Evolutionary conservation across 495 filamentous ascomycete species (phyloP), one percentile per base, ranked within the genome.

Genomic region (Apodospora peruviana): DNA sequence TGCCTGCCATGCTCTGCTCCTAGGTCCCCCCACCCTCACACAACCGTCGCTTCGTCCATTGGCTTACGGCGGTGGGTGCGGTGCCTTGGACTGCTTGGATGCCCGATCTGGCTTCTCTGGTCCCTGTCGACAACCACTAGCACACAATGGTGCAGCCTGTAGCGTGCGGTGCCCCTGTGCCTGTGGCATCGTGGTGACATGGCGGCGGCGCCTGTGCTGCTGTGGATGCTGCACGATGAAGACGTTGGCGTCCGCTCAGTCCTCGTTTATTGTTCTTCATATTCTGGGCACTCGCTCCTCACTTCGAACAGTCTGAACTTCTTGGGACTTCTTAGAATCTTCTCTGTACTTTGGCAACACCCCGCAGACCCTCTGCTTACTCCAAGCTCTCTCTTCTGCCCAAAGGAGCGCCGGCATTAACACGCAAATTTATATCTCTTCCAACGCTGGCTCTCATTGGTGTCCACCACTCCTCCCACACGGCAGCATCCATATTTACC

Each of bases 401-500:
- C 29, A 45, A 44, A 47, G 47, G 40, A 48, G 56, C 50, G 23
- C 47, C 62, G 62, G 61, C 60, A 61, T 66, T 65, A 50, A 47
- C 52, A 40, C 52, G 18, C 48, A 67, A 59, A 61, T 60, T 64
- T 48, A 39, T 50, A 45, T 47, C 40, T 43, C 52, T 29, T 25
- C 25, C 43, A 35, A 21, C 5, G 21, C 25, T 32, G 48, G 41
- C 53, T 10, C 57, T 47, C 57, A 67, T 67, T 67, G 64, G 64
- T 40, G 51, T 55, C 51, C 40, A 22, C 40, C 34, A 39, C 46
- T 39, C 48, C 47, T 37, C 40, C 41, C 50, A 27, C 53, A 50
- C 57, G 57, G 59, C 51, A 55, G 45, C 50, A 38, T 25, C 40
- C 47, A 51, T 56, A 66, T 66, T 66, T 66, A 68, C 53, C 65